These are phyloP conservation scores for Marsdenia floribunda DNA, from an alignment of 257 asterid species.

Conservation along the genomic window DNA sequence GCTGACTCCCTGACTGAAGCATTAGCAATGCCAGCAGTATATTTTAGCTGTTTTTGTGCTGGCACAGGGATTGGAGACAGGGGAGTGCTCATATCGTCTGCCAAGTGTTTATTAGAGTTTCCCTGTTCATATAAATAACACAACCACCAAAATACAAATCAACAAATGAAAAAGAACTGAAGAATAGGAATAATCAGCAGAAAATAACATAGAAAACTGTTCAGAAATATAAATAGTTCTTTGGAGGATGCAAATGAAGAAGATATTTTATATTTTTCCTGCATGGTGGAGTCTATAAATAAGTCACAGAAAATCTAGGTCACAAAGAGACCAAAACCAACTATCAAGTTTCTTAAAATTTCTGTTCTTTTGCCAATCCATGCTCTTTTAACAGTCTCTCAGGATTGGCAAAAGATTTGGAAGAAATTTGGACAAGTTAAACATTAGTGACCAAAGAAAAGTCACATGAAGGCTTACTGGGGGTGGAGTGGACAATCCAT, in stretches of 20 bases:
- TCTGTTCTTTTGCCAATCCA: neutral
- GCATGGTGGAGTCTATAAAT: neutral
- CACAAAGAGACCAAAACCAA: neutral
- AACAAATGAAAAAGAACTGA: neutral
- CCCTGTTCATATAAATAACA: constrained; percentile 12
- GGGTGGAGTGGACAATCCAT: constrained; percentile 68
- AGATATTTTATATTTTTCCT: neutral
- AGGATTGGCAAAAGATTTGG: neutral
- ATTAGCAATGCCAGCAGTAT: constrained; percentile 89
- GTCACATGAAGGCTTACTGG: constrained; percentile 41
- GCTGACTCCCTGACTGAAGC: constrained; percentile 69
- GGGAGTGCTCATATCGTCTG: constrained; percentile 63
- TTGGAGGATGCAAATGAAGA: neutral
- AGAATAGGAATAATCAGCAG: neutral
- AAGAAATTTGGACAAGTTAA: neutral
- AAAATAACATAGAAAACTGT: neutral
- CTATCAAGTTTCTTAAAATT: neutral
- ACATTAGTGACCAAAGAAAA: neutral
- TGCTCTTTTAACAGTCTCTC: neutral
- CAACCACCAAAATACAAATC: neutral
- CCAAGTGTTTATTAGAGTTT: constrained; percentile 56
- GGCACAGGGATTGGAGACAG: constrained; percentile 85
- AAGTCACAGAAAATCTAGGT: neutral
- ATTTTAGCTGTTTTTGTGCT: constrained; percentile 95
- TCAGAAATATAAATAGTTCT: neutral